A percentile compares a stretch with the other conserved stretches of the same genome.
These are phyloP conservation scores for Omphalotus guepiniiformis DNA, from an alignment of 768 basidiomycete genomes.

Conservation along the genomic window DNA sequence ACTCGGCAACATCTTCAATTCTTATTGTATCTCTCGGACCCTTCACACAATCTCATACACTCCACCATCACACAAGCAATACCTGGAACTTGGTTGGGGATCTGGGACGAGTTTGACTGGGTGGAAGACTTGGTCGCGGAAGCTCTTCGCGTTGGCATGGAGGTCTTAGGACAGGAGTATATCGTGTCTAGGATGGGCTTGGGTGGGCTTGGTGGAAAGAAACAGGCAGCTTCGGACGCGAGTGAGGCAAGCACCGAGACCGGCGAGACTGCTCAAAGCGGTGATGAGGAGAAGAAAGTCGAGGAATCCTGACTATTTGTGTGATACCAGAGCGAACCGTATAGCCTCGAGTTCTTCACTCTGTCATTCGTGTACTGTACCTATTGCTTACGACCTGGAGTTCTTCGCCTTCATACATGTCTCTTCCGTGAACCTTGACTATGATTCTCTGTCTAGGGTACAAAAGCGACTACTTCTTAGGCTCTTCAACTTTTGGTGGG, in stretches of 20 bases:
- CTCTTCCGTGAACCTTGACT: too few species aligned
- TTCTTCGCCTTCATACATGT: too few species aligned
- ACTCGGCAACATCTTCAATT: constrained; percentile 58
- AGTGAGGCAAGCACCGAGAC: constrained; percentile 11
- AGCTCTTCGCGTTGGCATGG: constrained; percentile 75
- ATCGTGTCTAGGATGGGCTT: constrained; percentile 85
- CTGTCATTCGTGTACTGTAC: too few species aligned
- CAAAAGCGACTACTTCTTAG: constrained; percentile 81
- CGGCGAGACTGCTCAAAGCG: neutral
- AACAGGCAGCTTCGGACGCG: constrained; percentile 8
- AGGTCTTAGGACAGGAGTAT: constrained; percentile 91
- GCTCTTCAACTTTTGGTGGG: constrained; percentile 69
- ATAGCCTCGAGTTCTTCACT: too few species aligned
- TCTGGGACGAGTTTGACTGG: constrained; percentile 94
- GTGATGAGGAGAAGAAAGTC: constrained; percentile 15
- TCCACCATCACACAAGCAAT: constrained; percentile 81
- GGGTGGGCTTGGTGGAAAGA: constrained; percentile 34
- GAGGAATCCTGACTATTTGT: constrained; percentile 33
- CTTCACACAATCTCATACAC: constrained; percentile 70
- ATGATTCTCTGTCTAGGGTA: too few species aligned
- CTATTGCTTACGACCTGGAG: too few species aligned
- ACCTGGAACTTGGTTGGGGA: constrained; percentile 79
- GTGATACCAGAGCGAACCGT: constrained; percentile 14
- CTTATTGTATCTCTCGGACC: constrained; percentile 70
- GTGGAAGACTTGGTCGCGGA: constrained; percentile 95